Evolutionary conservation across 352 stramenopile species (phyloP), one percentile per base, ranked within the genome.

Genomic region (Phytophthora tentaculata): DNA sequence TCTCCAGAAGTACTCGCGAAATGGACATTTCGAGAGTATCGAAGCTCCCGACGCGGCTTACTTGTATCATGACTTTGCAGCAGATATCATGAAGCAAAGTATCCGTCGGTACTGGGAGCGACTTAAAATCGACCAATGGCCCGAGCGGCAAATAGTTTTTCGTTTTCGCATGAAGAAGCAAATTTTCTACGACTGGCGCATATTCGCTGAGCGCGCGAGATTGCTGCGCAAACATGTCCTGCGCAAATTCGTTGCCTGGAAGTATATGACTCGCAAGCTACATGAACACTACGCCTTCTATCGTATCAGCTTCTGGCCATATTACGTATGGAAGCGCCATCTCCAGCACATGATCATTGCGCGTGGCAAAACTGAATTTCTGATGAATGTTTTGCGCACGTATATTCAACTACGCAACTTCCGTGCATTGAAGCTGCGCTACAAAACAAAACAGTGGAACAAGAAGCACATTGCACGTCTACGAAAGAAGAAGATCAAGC

Each of bases 241-340:
- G 60, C 75, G 83, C 2, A 91, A 86, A 49, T 91, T 93, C 53
- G 65, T 87, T 17, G 80, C 75, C 5, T 93, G 84, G 83, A 78
- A 84, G 39, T 84, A 87, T 57, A 66, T 77, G 62, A 83, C 81
- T 7, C 70, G 62, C 17, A 84, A 83, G 23, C 50, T 75, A 9
- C 73, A 86, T 45, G 67, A 84, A 51, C 67, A 86, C 51, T 83
- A 88, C 44, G 70, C 67, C 3, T 86, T 93, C 52, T 86, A 89
- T 51, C 81, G 81, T 22, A 73, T 61, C 14, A 83, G 76, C 19
- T 94, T 94, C 59, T 94, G 86, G 85, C 83, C 86, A 48, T 89
- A 91, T 74, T 92, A 91, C 71, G 71, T 90, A 16, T 94, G 86
- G 86, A 92, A 91, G 63, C 81, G 86, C 14, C 73, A 86, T 56